Base-by-base conservation (phyloP, 2,329 filamentous ascomycete species). In the Sodiomyces alkalinus region DNA sequence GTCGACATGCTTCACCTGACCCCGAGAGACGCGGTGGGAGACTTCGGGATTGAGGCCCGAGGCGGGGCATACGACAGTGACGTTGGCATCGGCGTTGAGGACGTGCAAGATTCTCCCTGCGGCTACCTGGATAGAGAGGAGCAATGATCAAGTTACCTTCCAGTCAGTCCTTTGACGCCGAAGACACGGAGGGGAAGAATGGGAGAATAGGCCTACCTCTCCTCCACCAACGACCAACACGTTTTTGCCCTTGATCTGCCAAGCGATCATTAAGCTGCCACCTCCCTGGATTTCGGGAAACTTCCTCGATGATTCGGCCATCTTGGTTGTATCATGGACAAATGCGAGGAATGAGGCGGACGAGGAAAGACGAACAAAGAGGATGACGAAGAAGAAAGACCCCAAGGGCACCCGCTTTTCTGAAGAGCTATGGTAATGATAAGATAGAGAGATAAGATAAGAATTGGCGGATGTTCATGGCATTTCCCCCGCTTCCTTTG, bases 211-310 rank as follows among this genome's bases (percentile, higher is more conserved):
- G n/a, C n/a, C n/a, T 60, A 92, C 87, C 67, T 96, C 87, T 52
- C 90, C 90, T 43, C 90, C 90, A 39, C 90, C 90, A 6, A 98
- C 73, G 4, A 98, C 80, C n/a, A 98, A 60, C 11, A 96, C 78
- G 39, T 74, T 73, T 55, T 92, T 94, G 52, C 77, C 76, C 48
- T 74, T 79, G 44, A 93, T 76, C 58, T 96, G 90, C 86, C 87
- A 98, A 47, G 90, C 90, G 29, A 98, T 62, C 38, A 98, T 90
- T 39, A 98, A 60, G 36, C 87, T 96, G 33, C 86, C 90, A 28
- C 87, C 87, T 32, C 83, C 81, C 54, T 94, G 76, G 17, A 96
- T 71, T 38, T 78, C 64, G 32, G 86, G 83, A 47, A 80, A 94
- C 28, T 67, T 50, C 28, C 51, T 52, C 21, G 48, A 27, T 8